These are phyloP conservation scores for Saccharomyces hybrid DNA, from an alignment of 1,139 yeast species.

Conservation along the genomic window DNA sequence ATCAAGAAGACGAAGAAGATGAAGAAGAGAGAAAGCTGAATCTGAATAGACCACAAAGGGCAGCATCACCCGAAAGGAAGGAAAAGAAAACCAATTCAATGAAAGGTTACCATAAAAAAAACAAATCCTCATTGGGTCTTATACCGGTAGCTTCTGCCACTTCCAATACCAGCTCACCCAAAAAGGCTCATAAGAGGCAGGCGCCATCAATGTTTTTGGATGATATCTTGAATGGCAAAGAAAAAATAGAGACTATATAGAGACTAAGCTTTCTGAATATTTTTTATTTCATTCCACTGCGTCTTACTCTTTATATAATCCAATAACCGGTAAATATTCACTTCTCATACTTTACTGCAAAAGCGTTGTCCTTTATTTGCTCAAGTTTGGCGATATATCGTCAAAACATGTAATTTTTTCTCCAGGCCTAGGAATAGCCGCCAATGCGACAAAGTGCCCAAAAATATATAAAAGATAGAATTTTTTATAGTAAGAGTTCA, in stretches of 20 bases:
- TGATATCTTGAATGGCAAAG: slow-evolving; percentile 41
- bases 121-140: slow-evolving; percentile 18
- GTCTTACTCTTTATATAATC: no score
- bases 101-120: slow-evolving; percentile 17
- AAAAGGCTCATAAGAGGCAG: slow-evolving; percentile 20
- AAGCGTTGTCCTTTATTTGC: no score
- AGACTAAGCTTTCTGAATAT: neutral
- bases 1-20: neutral
- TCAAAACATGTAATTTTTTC: no score
- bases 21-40: neutral
- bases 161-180: slow-evolving; percentile 2
- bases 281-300: no score
- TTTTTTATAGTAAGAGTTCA: no score
- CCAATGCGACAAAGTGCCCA: no score
- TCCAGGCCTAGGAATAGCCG: no score
- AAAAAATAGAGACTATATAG: neutral
- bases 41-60: slow-evolving; percentile 22
- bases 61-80: slow-evolving; percentile 28
- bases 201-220: slow-evolving; percentile 55
- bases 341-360: no score
- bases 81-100: slow-evolving; percentile 14
- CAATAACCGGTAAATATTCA: no score
- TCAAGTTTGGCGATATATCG: no score
- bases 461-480: no score
- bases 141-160: slow-evolving; percentile 7